Base-by-base conservation (phyloP, 208 protist species). In the Borovskyia barvae region DNA sequence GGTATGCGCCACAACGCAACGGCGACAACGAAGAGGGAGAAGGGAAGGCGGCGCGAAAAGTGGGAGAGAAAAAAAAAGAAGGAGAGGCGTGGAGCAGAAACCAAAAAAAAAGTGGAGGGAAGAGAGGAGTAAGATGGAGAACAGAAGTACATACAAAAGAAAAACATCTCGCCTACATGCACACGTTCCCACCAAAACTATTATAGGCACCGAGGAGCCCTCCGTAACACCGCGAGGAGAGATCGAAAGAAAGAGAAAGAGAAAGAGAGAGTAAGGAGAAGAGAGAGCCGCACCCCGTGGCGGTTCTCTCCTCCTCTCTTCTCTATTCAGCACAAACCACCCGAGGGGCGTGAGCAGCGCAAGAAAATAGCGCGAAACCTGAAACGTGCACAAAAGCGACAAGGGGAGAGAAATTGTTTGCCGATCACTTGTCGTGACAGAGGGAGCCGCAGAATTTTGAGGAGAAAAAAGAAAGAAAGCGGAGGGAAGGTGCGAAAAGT, bases 21-120 rank as follows among this genome's bases (percentile, higher is more conserved):
- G 9, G 7, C 17, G 6, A 36, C 17, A 41, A n/a, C 30, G 42
- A 48, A 48, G 25, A 22, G 6, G 5, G 42, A 11, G 42, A 6
- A 12, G 19, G n/a, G 11, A 48, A 2, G 14, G 15, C 36, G 36
- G 2, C 2, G 11, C 19, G 12, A 48, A 48, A 20, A 20, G 42
- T 48, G 42, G 19, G 2, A 14, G 42, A 28, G 25, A 62, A 65
- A 53, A 48, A 59, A 45, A 67, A 59, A 32, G 63, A 49, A 75
- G 42, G 28, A 41, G 32, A 43, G 36, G 24, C 22, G 32, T 43
- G 0, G 25, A 70, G 69, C 64, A 55, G 45, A 56, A 53, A 39
- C 25, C 24, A 53, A 60, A 53, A 51, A 40, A 50, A 66, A 49
- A 20, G 12, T 11, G 24, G 12, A 54, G 4, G 14, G 4, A 15